Evolutionary conservation across 768 basidiomycete species (phyloP).

Genomic region (Collybia mongolica): DNA sequence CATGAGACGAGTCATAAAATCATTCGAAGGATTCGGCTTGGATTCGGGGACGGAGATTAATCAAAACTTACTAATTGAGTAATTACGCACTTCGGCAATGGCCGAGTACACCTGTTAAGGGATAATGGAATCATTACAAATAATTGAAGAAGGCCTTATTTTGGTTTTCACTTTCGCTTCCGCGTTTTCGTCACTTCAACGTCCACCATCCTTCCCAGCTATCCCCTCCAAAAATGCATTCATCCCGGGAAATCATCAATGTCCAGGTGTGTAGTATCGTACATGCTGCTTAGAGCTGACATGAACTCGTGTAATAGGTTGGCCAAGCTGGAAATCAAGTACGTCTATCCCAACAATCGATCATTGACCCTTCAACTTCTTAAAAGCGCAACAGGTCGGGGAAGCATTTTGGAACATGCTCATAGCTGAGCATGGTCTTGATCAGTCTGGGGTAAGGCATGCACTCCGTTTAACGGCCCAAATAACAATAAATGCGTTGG

Average conservation of each 20-base stretch:
- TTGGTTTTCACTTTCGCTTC: no score
- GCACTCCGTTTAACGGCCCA: neutral
- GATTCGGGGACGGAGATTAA: no score
- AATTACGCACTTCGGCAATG: no score
- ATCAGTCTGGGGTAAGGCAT: slow-evolving; percentile 59
- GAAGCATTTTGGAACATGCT: slow-evolving; percentile 90
- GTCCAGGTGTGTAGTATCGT: slow-evolving; percentile 53
- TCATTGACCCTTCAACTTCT: slow-evolving; percentile 55
- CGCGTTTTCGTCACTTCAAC: no score
- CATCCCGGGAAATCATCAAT: slow-evolving; percentile 76
- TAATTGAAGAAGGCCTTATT: no score
- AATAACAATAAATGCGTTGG: neutral
- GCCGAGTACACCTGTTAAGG: no score
- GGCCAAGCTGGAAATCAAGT: slow-evolving; percentile 68
- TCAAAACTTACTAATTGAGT: no score
- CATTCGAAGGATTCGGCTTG: no score
- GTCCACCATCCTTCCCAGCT: neutral
- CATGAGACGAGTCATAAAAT: no score
- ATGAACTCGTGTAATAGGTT: slow-evolving; percentile 37
- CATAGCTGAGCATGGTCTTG: slow-evolving; percentile 82
- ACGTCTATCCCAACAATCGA: slow-evolving; percentile 35
- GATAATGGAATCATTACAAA: no score
- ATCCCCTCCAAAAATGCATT: slow-evolving; percentile 7
- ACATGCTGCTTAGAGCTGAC: neutral
- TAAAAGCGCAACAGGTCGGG: slow-evolving; percentile 50